Base-by-base conservation (phyloP, 768 basidiomycete species). In the Leccinum aurantiacum region DNA sequence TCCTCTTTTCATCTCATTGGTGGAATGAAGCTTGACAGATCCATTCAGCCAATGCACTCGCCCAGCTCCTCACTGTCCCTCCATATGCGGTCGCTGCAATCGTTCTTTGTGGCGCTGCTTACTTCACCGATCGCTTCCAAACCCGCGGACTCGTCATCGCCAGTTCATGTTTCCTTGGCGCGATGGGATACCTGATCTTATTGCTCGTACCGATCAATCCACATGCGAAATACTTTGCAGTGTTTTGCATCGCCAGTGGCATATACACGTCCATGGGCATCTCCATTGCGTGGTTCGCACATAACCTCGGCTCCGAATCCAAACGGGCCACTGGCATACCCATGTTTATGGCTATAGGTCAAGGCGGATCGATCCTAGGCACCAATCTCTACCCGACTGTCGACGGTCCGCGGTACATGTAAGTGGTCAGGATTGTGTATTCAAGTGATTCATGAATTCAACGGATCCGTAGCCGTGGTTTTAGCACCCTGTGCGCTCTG, bases 281-380 rank as follows among this genome's bases (percentile, higher is more conserved):
- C 6, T 81, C 84, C 41, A 86, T 91, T 56, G 87, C 89, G 3
- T 91, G 90, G 91, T 90, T 87, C 63, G 83, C 87, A 4, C 88
- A 90, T 65, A 91, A 90, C 65, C 79, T 90, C 7, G 89, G 88
- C 3, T 90, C 89, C 0, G 90, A 91, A 65, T 85, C 86, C 0
- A 90, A 91, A 72, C 84, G 83, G 57, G 89, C 90, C 0, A 84
- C 88, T 0, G 89, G 89, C 0, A 87, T 90, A 33, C 88, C 88
- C 9, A 80, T 89, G 74, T 90, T 90, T 68, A 90, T 90, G 85
- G 82, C 87, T 11, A 89, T 91, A 38, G 90, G 90, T 0, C 90
- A 91, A 67, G 84, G 88, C 54, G 90, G 89, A 13, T 88, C 88
- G 61, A 74, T 90, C 51, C 77, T 89, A n/a, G 89, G 88, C n/a